A percentile compares a stretch with the other conserved stretches of the same genome.
Conservation (phyloP, 140 eudicot species). For the Stevia rebaudiana region DNA sequence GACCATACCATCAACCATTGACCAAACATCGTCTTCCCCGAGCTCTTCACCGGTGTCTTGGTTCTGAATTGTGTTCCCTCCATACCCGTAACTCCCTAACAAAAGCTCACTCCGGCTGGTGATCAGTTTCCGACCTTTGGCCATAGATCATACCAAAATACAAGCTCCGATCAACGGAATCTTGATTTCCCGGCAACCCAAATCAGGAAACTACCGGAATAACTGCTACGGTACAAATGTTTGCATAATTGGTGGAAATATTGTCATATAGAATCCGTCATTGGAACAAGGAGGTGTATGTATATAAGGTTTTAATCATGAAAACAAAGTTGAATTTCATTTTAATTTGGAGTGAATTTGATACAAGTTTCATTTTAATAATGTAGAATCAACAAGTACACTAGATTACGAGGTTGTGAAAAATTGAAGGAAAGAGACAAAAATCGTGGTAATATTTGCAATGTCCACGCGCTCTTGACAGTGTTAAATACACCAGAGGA, state of each 20-base stretch:
- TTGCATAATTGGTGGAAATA: slow-evolving; percentile 10
- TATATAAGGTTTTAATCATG: slow-evolving; percentile 36
- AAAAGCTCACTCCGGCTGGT: slow-evolving; percentile 64
- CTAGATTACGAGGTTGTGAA: slow-evolving; percentile 34
- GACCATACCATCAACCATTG: slow-evolving; percentile 52
- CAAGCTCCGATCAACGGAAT: background rate
- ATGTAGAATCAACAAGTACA: slow-evolving; percentile 27
- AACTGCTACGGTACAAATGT: background rate
- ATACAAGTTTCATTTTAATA: slow-evolving; percentile 26
- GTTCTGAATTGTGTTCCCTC: slow-evolving; percentile 16
- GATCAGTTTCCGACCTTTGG: slow-evolving; percentile 66
- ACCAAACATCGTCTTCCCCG: slow-evolving; percentile 75
- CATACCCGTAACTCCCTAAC: slow-evolving; percentile 42
- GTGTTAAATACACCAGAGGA: no score
- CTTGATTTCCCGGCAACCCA: slow-evolving; percentile 21
- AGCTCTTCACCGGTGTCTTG: slow-evolving; percentile 44
- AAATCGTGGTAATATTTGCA: slow-evolving; percentile 14
- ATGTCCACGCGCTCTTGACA: slow-evolving; percentile 9
- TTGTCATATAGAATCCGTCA: slow-evolving; percentile 13
- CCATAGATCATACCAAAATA: slow-evolving; percentile 48
- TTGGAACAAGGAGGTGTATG: slow-evolving; percentile 33
- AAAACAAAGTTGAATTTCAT: background rate
- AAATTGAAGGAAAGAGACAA: slow-evolving; percentile 15
- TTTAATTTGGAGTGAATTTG: slow-evolving; percentile 40
- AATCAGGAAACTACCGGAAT: background rate